Base-by-base conservation (phyloP, 805 yeast genomes). In the Candida qinlingensis region DNA sequence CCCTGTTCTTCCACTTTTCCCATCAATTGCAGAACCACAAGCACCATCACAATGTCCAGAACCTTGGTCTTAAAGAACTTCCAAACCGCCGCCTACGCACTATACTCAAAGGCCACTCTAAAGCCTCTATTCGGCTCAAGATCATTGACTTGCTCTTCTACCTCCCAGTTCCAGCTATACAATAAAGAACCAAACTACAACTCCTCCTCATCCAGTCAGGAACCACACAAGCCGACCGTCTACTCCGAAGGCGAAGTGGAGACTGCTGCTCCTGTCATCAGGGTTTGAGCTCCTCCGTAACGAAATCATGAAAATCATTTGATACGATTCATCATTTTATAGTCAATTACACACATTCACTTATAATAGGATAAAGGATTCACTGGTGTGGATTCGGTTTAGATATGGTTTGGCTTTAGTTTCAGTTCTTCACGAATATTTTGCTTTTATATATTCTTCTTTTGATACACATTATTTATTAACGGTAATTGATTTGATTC, bases 171-270 rank as follows among this genome's bases (percentile, higher is more conserved):
- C 51, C 53, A 57, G 37, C 35, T 61, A 41, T 50, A 56, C 42
- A 60, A 61, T 54, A 54, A 58, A 38, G 62, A 58, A 35, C 53
- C 55, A 49, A 41, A 30, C 25, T 19, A 42, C 41, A 42, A 37
- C 40, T 41, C 49, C 26, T 42, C 41, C 34, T 31, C 34, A 8
- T 31, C 11, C 45, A 45, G 9, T 41, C 54, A 3, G 12, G 44
- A 55, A 12, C 42, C 50, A 11, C 54, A 57, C 27, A 50, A 58
- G 40, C 65, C 63, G 48, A 59, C 62, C 11, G 54, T 61, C 45
- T 61, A 58, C 49, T 59, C 63, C 31, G 65, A 60, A 33, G 64
- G 60, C 30, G 64, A 61, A 52, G 62, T 61, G 44, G 65, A 61
- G 48, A 61, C 64, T 37, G 64, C 62, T 28, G 62, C 62, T 46